These are phyloP conservation scores for Trichoderma gamsii DNA, from an alignment of 495 filamentous ascomycete genomes.

Conservation along the genomic window DNA sequence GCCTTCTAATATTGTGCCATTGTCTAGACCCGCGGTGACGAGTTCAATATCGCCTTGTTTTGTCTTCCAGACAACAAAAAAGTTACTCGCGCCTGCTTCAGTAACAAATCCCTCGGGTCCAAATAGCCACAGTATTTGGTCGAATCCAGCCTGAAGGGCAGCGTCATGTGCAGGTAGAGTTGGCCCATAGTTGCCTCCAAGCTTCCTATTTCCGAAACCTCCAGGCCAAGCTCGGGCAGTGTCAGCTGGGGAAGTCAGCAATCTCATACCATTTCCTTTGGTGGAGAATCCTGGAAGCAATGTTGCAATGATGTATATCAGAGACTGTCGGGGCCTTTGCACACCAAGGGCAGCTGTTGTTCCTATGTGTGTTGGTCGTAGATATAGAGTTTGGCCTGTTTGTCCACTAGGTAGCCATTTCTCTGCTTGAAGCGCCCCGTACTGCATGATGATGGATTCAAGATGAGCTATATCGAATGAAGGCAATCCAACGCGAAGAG, in stretches of 20 bases:
- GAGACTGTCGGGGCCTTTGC: constrained; percentile 70
- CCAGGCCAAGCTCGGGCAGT: constrained; percentile 87
- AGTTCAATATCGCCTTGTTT: constrained; percentile 62
- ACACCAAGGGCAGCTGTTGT: constrained; percentile 73
- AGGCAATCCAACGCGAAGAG: constrained; percentile 70
- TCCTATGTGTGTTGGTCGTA: constrained; percentile 77
- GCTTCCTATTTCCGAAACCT: constrained; percentile 82
- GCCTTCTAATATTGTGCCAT: constrained; percentile 76
- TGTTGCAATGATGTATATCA: constrained; percentile 73
- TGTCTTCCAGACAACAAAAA: constrained; percentile 79
- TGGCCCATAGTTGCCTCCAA: constrained; percentile 89
- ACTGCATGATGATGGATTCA: constrained; percentile 65
- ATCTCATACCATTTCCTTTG: constrained; percentile 56
- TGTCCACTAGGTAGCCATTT: constrained; percentile 74
- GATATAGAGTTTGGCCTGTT: constrained; percentile 66
- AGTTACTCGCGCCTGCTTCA: constrained; percentile 85
- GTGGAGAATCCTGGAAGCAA: constrained; percentile 61
- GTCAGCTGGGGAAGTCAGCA: constrained; percentile 70
- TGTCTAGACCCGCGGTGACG: constrained; percentile 74
- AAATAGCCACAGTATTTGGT: constrained; percentile 89
- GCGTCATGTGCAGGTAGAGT: constrained; percentile 66
- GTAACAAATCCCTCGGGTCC: constrained; percentile 69
- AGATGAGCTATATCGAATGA: constrained; percentile 64
- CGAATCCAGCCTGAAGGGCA: constrained; percentile 62
- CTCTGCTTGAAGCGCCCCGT: constrained; percentile 60